These are phyloP conservation scores for Anthracocystis panici-leucophaei DNA, from an alignment of 1,284 basidiomycete genomes.

Conservation along the genomic window DNA sequence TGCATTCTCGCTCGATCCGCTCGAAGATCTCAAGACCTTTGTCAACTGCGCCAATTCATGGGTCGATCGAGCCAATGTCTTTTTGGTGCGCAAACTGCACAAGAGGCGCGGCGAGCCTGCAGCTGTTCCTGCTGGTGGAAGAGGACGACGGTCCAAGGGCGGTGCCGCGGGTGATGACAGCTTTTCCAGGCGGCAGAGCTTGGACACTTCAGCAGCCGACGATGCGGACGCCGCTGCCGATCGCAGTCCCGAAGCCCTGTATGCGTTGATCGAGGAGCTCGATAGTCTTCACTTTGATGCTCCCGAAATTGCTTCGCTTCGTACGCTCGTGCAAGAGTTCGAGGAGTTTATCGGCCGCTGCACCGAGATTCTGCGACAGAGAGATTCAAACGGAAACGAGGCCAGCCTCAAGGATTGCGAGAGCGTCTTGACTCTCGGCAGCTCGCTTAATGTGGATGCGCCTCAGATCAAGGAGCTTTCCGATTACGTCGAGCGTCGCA, in stretches of 20 bases:
- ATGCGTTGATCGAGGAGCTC: constrained; percentile 77
- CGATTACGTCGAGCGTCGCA: constrained; percentile 80
- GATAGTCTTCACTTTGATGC: constrained; percentile 82
- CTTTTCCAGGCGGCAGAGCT: constrained; percentile 15
- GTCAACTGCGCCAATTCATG: constrained; percentile 84
- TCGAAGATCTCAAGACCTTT: constrained; percentile 80
- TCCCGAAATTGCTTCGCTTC: constrained; percentile 77
- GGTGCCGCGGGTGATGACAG: constrained; percentile 29
- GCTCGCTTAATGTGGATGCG: constrained; percentile 81
- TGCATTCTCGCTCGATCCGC: constrained; percentile 79
- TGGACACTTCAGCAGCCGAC: constrained; percentile 34
- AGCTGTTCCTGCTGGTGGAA: constrained; percentile 79
- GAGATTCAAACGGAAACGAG: constrained; percentile 22
- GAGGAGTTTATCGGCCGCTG: constrained; percentile 76
- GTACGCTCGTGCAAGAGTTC: constrained; percentile 76
- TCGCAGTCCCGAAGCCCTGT: constrained; percentile 49
- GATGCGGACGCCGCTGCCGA: constrained; percentile 28
- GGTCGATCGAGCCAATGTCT: constrained; percentile 76
- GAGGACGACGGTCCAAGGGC: constrained; percentile 71
- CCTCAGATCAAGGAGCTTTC: constrained; percentile 81
- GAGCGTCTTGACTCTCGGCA: constrained; percentile 77
- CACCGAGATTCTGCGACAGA: constrained; percentile 65
- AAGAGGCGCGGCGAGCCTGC: constrained; percentile 44
- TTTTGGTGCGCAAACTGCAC: constrained; percentile 73
- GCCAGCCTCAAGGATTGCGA: constrained; percentile 76